phyloP scores from a whole-genome alignment of 768 basidiomycete genomes.

The Termitomyces sp. region DNA sequence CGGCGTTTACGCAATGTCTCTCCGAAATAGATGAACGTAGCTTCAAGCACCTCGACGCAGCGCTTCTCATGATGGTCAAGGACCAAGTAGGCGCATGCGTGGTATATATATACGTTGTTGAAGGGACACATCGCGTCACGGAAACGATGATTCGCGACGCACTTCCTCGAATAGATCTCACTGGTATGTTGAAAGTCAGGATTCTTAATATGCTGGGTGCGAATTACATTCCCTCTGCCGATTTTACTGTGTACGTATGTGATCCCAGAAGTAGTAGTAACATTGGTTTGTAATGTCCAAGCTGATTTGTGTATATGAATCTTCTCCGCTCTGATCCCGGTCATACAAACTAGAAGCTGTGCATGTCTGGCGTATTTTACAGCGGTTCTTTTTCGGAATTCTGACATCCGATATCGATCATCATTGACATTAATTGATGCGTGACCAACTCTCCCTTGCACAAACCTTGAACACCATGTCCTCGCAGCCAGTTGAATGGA shows the following conservation, averaged over 20 bases:
- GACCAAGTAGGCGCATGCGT: not conserved
- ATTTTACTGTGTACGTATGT: not conserved
- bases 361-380: no score
- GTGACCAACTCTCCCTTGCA: not conserved
- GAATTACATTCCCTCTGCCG: not conserved
- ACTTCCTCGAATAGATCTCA: not conserved
- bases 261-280: not conserved
- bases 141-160: not conserved
- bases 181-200: not conserved
- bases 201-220: not conserved
- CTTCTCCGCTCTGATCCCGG: not conserved
- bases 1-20: not conserved
- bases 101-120: not conserved
- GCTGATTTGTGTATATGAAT: not conserved
- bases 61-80: not conserved
- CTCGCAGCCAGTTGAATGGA: slow-evolving; percentile 37
- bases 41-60: not conserved
- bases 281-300: not conserved
- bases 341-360: not conserved
- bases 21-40: not conserved
- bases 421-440: not conserved
- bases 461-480: not conserved
- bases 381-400: no score
- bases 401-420: not conserved
- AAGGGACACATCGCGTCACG: not conserved